Percentiles rank a stretch among this genome's conserved stretches.
phyloP scores from a whole-genome alignment of 2,329 filamentous ascomycete genomes.

The Aureobasidium sp. region DNA sequence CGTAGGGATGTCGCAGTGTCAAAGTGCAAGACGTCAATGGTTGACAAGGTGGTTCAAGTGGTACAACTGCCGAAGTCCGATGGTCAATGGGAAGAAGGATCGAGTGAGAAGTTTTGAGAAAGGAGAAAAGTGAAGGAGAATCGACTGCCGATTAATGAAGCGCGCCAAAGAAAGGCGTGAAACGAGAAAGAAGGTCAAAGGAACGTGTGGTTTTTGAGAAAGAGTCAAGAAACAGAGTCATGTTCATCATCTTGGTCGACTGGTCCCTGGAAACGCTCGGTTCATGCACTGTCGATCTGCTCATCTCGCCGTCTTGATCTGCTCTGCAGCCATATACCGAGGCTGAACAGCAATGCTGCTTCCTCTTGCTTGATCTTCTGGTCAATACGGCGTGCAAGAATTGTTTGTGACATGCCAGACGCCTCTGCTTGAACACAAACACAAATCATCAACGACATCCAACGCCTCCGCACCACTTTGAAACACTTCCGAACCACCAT shows the following conservation, averaged over 20 bases:
- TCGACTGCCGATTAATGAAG: neutral
- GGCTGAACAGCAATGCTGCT: neutral
- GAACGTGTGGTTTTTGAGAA: neutral
- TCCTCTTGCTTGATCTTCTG: neutral
- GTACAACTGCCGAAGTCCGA: neutral
- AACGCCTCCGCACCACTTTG: neutral
- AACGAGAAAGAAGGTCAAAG: neutral
- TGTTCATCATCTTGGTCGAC: neutral
- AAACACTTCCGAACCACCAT: conserved; percentile 10
- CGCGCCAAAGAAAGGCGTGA: neutral
- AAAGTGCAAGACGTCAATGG: neutral
- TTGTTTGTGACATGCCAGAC: too few relatives aligned
- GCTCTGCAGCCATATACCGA: neutral
- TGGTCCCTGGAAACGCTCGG: neutral
- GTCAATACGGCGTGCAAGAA: too few relatives aligned
- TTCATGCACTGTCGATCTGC: conserved; percentile 6
- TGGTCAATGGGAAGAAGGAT: neutral
- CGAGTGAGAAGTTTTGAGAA: neutral
- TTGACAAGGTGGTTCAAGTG: neutral
- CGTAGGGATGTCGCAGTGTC: neutral
- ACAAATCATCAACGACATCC: neutral
- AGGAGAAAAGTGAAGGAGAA: neutral
- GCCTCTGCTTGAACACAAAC: neutral
- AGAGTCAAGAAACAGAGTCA: neutral
- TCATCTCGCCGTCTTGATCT: conserved; percentile 5